phyloP scores from a whole-genome alignment of 352 stramenopile genomes.

The Phytophthora pini region DNA sequence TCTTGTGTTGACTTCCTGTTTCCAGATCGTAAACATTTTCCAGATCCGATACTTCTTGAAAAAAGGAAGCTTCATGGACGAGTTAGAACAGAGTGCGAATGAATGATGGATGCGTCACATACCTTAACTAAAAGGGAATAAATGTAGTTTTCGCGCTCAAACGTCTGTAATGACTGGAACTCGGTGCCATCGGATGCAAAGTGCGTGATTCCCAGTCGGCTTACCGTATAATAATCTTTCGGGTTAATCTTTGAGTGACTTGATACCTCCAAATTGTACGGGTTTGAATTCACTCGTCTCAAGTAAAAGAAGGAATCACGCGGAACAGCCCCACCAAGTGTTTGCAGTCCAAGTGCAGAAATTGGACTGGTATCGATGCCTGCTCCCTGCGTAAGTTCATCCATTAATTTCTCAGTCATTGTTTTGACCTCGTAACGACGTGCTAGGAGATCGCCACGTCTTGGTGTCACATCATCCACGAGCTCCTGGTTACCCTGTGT shows the following conservation, averaged over 20 bases:
- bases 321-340: slow-evolving; percentile 10
- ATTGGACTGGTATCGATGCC: neutral
- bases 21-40: slow-evolving; percentile 93
- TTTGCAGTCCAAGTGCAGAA: neutral
- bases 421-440: slow-evolving; percentile 59
- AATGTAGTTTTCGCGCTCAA: slow-evolving; percentile 92
- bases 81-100: neutral
- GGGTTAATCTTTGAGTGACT: slow-evolving; percentile 72
- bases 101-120: slow-evolving; percentile 3
- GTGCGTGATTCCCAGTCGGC: slow-evolving; percentile 88
- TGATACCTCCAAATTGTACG: slow-evolving; percentile 76
- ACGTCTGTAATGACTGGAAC: slow-evolving; percentile 90
- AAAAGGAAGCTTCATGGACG: slow-evolving; percentile 72
- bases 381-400: slow-evolving; percentile 30
- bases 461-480: slow-evolving; percentile 12
- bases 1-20: slow-evolving; percentile 62
- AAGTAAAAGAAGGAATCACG: slow-evolving; percentile 83
- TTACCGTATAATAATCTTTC: slow-evolving; percentile 92
- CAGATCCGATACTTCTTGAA: slow-evolving; percentile 91
- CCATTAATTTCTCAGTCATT: slow-evolving; percentile 64
- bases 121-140: slow-evolving; percentile 85
- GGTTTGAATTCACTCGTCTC: slow-evolving; percentile 71
- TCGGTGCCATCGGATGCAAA: slow-evolving; percentile 82
- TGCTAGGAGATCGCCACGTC: slow-evolving; percentile 54
- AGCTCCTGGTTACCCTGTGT: slow-evolving; percentile 2